These are phyloP conservation scores for Mallotus nudiflorus DNA, from an alignment of 345 rosid species.

Conservation along the genomic window DNA sequence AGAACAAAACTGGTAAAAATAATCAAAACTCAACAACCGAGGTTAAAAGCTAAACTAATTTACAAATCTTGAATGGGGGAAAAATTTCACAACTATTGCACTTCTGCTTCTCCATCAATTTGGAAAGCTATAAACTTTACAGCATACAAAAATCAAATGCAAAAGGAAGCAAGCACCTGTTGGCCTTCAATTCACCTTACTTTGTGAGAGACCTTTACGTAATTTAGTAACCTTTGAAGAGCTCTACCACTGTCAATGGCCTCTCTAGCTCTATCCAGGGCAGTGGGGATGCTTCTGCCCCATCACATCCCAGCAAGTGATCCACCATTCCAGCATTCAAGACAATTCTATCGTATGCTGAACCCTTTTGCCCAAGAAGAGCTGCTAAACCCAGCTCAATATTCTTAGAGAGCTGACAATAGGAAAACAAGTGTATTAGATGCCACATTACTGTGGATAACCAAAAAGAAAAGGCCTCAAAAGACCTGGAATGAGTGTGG, in stretches of 20 bases:
- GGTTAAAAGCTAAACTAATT: not conserved
- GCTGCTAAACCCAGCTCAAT: constrained; percentile 87
- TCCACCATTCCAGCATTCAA: constrained; percentile 90
- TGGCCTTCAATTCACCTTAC: constrained; percentile 9
- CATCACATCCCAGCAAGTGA: constrained; percentile 83
- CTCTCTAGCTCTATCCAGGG: constrained; percentile 86
- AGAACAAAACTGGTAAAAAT: not conserved
- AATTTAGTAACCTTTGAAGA: constrained; percentile 64
- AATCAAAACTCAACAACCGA: not conserved
- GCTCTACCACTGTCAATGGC: constrained; percentile 93
- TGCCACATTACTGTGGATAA: not conserved
- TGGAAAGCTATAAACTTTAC: constrained; percentile 13
- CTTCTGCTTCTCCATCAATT: not conserved
- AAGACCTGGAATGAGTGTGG: not conserved
- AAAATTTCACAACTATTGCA: not conserved
- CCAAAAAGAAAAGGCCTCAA: not conserved
- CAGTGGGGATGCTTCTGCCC: constrained; percentile 60
- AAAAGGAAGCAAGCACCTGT: no score
- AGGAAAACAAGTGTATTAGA: not conserved
- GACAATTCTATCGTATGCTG: constrained; percentile 86
- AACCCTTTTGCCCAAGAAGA: constrained; percentile 73
- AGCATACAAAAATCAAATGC: not conserved
- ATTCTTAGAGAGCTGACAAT: constrained; percentile 65
- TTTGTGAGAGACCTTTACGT: constrained; percentile 71
- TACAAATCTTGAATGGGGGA: not conserved